Conservation (phyloP, 371 early-diverging fungal species). For the Rhizopus microsporus region DNA sequence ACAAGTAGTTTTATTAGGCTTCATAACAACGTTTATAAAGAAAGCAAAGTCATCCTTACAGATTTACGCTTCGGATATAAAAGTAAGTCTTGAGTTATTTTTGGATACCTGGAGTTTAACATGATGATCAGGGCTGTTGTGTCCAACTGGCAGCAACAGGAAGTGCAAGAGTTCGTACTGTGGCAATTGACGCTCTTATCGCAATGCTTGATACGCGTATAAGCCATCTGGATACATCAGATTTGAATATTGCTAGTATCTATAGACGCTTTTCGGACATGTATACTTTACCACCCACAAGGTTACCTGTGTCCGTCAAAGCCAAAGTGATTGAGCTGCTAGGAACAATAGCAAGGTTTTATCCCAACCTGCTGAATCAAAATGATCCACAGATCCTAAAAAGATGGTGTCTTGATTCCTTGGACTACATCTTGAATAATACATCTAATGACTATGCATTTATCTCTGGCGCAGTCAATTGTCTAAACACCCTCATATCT, state of each 20-base stretch:
- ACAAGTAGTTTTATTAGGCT: constrained; percentile 22
- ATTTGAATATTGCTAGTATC: not conserved
- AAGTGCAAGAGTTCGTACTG: not conserved
- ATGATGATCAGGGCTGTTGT: not conserved
- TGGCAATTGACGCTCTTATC: constrained; percentile 15
- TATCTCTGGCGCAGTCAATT: constrained; percentile 42
- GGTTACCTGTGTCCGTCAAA: constrained; percentile 34
- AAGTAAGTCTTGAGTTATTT: constrained; percentile 17
- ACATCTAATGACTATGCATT: constrained; percentile 31
- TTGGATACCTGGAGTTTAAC: not conserved
- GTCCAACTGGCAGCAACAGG: constrained; percentile 9
- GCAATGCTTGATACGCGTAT: constrained; percentile 9
- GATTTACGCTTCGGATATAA: constrained; percentile 24
- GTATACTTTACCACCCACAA: constrained; percentile 12
- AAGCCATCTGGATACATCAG: constrained; percentile 1
- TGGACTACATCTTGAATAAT: constrained; percentile 30
- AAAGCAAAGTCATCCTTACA: constrained; percentile 25
- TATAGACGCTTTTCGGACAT: constrained; percentile 21
- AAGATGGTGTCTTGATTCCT: constrained; percentile 40
- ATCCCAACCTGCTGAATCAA: constrained; percentile 28
- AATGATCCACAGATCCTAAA: constrained; percentile 18
- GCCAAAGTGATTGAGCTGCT: constrained; percentile 51
- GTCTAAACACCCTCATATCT: constrained; percentile 42
- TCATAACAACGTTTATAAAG: constrained; percentile 30
- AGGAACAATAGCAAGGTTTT: constrained; percentile 43